Evolutionary conservation across 2,329 filamentous ascomycete species (phyloP).

Genomic region (Purpureocillium takamizusanense): DNA sequence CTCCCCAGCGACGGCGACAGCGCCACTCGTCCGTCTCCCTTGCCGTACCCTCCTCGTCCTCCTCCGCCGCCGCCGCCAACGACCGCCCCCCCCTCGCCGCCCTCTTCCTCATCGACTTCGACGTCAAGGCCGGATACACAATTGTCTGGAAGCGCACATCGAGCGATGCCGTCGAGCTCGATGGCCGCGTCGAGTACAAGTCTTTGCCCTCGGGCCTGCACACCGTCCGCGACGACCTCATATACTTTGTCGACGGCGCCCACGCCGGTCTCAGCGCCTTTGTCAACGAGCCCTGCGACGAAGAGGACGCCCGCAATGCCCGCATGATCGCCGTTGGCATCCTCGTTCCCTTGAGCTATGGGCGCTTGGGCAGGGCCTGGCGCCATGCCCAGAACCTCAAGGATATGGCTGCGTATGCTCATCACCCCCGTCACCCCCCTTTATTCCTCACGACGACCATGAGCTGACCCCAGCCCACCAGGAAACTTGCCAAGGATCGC

Average conservation of each 20-base stretch:
- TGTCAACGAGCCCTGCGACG: conserved; percentile 70
- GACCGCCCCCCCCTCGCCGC: conserved; percentile 49
- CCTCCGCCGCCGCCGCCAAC: conserved; percentile 19
- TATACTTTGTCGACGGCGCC: conserved; percentile 81
- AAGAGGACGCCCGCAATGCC: conserved; percentile 71
- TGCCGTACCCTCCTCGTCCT: conserved; percentile 10
- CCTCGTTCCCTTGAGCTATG: conserved; percentile 76
- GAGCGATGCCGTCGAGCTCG: conserved; percentile 58
- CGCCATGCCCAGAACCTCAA: conserved; percentile 71
- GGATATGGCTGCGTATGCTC: conserved; percentile 58
- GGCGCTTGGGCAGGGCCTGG: conserved; percentile 82
- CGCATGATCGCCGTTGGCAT: conserved; percentile 89
- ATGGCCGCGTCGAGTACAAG: conserved; percentile 91
- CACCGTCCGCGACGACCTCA: conserved; percentile 77
- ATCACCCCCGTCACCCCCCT: not conserved
- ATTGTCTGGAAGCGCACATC: conserved; percentile 78
- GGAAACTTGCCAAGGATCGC: conserved; percentile 55
- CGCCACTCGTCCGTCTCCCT: conserved; percentile 28
- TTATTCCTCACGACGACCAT: not conserved
- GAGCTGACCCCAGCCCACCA: conserved; percentile 12
- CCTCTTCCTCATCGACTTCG: conserved; percentile 83
- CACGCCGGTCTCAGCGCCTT: conserved; percentile 90
- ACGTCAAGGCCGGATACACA: conserved; percentile 85
- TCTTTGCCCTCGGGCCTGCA: conserved; percentile 89
- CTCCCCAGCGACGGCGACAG: conserved; percentile 28